phyloP scores from a whole-genome alignment of 2,329 filamentous ascomycete species.

The Colletotrichum zoysiae region DNA sequence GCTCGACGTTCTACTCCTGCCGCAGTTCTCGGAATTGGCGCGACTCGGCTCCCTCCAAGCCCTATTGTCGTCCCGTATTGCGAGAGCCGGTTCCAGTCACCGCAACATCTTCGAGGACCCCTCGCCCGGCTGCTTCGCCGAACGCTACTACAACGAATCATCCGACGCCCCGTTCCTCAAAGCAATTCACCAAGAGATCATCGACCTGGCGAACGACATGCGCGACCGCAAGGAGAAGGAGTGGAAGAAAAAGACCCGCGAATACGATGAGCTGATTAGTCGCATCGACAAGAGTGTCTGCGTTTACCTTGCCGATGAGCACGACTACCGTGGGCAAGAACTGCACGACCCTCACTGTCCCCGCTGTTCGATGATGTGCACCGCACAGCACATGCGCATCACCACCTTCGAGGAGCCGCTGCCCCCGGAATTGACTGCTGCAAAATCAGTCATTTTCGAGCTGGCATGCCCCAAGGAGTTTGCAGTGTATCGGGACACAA shows the following conservation, averaged over 20 bases:
- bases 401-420: slow-evolving; percentile 56
- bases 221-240: slow-evolving; percentile 48
- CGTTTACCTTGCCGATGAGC: slow-evolving; percentile 46
- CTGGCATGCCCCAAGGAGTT: slow-evolving; percentile 52
- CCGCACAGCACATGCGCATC: slow-evolving; percentile 51
- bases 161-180: slow-evolving; percentile 37
- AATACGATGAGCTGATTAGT: slow-evolving; percentile 50
- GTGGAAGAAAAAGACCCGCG: slow-evolving; percentile 48
- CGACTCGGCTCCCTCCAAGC: slow-evolving; percentile 54
- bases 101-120: slow-evolving; percentile 63
- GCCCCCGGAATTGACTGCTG: slow-evolving; percentile 48
- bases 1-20: slow-evolving; percentile 68
- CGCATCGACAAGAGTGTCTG: slow-evolving; percentile 50
- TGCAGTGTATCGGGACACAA: slow-evolving; percentile 55
- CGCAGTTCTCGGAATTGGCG: slow-evolving; percentile 59
- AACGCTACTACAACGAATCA: slow-evolving; percentile 47
- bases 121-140: slow-evolving; percentile 46
- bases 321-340: slow-evolving; percentile 33
- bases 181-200: slow-evolving; percentile 45
- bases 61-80: slow-evolving; percentile 57
- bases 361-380: slow-evolving; percentile 51
- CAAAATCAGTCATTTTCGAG: slow-evolving; percentile 57
- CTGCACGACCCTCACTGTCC: slow-evolving; percentile 49
- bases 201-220: slow-evolving; percentile 41
- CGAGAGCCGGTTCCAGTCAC: not conserved